Conservation (phyloP, 495 filamentous ascomycete species). For the Pyrenula massariospora region DNA sequence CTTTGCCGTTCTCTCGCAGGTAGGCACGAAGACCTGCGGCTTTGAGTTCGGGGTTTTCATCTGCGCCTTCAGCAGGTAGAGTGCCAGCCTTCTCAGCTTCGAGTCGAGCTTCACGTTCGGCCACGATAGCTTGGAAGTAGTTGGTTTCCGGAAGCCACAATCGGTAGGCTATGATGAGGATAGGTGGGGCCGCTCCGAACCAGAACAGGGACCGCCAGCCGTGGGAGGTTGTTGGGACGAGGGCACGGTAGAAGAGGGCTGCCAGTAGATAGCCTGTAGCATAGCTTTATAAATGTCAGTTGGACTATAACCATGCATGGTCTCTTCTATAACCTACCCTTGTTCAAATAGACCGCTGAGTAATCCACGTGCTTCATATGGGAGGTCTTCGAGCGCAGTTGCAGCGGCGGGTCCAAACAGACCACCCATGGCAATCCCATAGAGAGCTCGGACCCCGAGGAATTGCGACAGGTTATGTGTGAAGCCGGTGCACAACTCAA, state of each 20-base stretch:
- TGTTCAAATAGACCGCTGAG: slow-evolving; percentile 77
- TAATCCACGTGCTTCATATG: slow-evolving; percentile 59
- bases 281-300: slow-evolving; percentile 38
- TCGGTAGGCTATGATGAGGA: slow-evolving; percentile 72
- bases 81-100: slow-evolving; percentile 30
- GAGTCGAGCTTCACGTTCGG: slow-evolving; percentile 16
- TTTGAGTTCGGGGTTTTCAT: slow-evolving; percentile 33
- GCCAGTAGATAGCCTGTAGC: slow-evolving; percentile 80
- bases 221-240: slow-evolving; percentile 61
- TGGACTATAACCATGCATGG: no score
- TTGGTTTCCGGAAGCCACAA: slow-evolving; percentile 67
- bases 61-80: slow-evolving; percentile 39
- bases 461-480: slow-evolving; percentile 67
- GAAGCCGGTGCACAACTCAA: slow-evolving; percentile 75
- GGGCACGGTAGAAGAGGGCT: slow-evolving; percentile 59
- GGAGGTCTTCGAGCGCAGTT: slow-evolving; percentile 77
- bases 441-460: slow-evolving; percentile 67
- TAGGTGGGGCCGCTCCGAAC: slow-evolving; percentile 70
- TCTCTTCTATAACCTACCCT: no score
- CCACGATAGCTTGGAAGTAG: slow-evolving; percentile 36
- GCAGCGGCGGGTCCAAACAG: slow-evolving; percentile 80
- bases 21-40: slow-evolving; percentile 14
- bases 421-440: slow-evolving; percentile 82
- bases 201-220: slow-evolving; percentile 78
- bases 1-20: slow-evolving; percentile 12